These are phyloP conservation scores for Diaporthe ilicicola DNA, from an alignment of 2,329 filamentous ascomycete genomes.

Conservation along the genomic window DNA sequence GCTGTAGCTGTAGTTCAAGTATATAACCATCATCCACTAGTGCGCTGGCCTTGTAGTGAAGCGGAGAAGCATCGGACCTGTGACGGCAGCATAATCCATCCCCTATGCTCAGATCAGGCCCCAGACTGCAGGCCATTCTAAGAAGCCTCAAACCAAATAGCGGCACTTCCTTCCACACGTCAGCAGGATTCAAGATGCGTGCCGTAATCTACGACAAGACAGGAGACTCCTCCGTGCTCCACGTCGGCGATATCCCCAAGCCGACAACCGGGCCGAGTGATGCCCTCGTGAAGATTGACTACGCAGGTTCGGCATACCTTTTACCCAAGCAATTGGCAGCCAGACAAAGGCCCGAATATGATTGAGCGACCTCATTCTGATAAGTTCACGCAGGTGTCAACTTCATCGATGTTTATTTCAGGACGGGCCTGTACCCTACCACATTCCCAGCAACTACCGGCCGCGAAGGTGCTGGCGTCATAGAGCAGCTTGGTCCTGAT, in stretches of 20 bases:
- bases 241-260: slow-evolving; percentile 32
- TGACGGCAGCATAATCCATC: not conserved
- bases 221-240: slow-evolving; percentile 33
- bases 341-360: not conserved
- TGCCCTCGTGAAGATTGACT: slow-evolving; percentile 32
- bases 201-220: slow-evolving; percentile 33
- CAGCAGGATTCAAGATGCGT: slow-evolving; percentile 16
- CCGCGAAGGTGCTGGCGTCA: slow-evolving; percentile 75
- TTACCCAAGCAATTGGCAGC: not conserved
- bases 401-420: slow-evolving; percentile 71
- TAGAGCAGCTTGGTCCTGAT: slow-evolving; percentile 62
- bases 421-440: slow-evolving; percentile 78
- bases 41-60: not conserved
- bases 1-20: not conserved
- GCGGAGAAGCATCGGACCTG: not conserved
- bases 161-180: slow-evolving; percentile 7
- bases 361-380: not conserved
- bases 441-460: slow-evolving; percentile 79
- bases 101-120: slow-evolving; percentile 19
- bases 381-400: slow-evolving; percentile 7
- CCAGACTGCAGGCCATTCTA: slow-evolving; percentile 29
- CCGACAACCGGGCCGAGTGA: slow-evolving; percentile 24
- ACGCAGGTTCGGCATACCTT: slow-evolving; percentile 11
- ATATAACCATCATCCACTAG: not conserved
- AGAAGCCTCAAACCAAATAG: slow-evolving; percentile 27